A percentile compares a stretch with the other conserved stretches of the same genome.
Evolutionary conservation across 2,329 filamentous ascomycete genomes (phyloP).

Genomic region (Lachnellula hyalina): DNA sequence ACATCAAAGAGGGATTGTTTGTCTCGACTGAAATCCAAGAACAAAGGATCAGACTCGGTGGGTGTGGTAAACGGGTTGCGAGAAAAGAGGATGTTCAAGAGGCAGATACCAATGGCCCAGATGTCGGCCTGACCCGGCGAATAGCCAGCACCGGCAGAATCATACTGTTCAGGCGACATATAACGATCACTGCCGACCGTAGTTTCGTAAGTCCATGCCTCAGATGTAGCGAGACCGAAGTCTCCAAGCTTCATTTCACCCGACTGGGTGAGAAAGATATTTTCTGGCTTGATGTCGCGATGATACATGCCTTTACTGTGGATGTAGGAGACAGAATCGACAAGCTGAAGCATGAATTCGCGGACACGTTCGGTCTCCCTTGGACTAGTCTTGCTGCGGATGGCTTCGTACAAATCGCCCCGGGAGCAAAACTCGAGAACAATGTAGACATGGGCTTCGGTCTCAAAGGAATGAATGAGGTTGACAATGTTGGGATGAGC

Average conservation of each 20-base stretch:
- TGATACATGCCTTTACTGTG: conserved; percentile 90
- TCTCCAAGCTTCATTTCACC: conserved; percentile 95
- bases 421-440: conserved; percentile 94
- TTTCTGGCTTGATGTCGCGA: conserved; percentile 98
- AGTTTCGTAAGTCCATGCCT: conserved; percentile 85
- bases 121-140: conserved; percentile 90
- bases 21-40: conserved; percentile 87
- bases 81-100: conserved; percentile 94
- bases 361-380: conserved; percentile 94
- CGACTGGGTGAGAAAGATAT: conserved; percentile 86
- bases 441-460: conserved; percentile 80
- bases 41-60: conserved; percentile 84
- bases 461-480: conserved; percentile 86
- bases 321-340: conserved; percentile 84
- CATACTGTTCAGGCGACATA: conserved; percentile 98
- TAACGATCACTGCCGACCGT: conserved; percentile 97
- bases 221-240: conserved; percentile 86
- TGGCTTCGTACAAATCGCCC: conserved; percentile 96
- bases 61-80: conserved; percentile 93
- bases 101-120: conserved; percentile 94
- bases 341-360: conserved; percentile 92
- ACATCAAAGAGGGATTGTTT: conserved; percentile 96
- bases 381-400: conserved; percentile 80
- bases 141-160: conserved; percentile 81
- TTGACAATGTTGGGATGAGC: conserved; percentile 91